Percentiles rank a stretch among this genome's conserved stretches.
Evolutionary conservation across 78 protist genomes (phyloP).

Genomic region (Isochrysis galbana): DNA sequence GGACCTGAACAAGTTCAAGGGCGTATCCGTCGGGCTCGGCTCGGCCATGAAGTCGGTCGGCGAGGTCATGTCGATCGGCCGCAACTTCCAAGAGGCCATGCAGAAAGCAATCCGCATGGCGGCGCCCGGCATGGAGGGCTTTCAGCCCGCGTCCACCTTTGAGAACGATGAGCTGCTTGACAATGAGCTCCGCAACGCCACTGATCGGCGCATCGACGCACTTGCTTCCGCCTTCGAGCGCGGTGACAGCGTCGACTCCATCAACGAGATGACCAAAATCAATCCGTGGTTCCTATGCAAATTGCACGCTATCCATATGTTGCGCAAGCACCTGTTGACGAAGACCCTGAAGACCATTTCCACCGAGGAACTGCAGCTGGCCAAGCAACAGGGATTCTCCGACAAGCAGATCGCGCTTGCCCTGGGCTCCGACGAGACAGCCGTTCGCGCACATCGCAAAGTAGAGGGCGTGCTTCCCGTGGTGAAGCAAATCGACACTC

Average conservation of each 20-base stretch:
- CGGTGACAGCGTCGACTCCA: conserved; percentile 74
- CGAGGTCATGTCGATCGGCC: conserved; percentile 95
- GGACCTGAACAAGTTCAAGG: conserved; percentile 83
- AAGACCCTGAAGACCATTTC: not conserved
- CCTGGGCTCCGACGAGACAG: not conserved
- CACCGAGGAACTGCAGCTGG: not conserved
- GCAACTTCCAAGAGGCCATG: conserved; percentile 92
- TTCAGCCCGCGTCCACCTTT: not conserved
- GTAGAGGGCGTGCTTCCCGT: conserved; percentile 64
- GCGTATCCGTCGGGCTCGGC: conserved; percentile 65
- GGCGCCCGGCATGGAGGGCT: conserved; percentile 8
- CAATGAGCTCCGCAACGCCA: conserved; percentile 71
- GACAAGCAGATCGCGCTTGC: not conserved
- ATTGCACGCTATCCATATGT: conserved; percentile 61
- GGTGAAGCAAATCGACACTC: conserved; percentile 96
- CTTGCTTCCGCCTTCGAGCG: conserved; percentile 77
- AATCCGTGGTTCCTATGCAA: conserved; percentile 91
- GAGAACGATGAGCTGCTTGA: conserved; percentile 5
- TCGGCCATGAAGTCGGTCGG: conserved; percentile 94
- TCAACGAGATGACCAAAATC: conserved; percentile 83
- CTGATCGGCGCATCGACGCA: conserved; percentile 81
- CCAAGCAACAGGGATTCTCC: conserved; percentile 32
- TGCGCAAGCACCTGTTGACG: not conserved
- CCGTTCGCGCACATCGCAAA: conserved; percentile 37
- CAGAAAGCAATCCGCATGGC: conserved; percentile 83